Percentiles rank a stretch among this genome's conserved stretches.
Conservation (phyloP, 768 basidiomycete species). For the Boletus fagicola region DNA sequence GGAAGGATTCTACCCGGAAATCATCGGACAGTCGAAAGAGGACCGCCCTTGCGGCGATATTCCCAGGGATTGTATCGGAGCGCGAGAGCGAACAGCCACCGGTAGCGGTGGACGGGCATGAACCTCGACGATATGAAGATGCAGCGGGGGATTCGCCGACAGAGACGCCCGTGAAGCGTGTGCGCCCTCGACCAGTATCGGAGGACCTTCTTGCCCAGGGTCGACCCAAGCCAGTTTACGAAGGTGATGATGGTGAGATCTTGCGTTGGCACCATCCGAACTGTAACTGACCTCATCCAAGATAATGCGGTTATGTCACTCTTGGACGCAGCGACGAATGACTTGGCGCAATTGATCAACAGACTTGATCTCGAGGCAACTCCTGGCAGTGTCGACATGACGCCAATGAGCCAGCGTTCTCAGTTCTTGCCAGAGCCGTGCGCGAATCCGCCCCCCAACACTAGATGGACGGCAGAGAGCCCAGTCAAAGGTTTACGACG, state of each 20-base stretch:
- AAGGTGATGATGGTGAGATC: conserved; percentile 45
- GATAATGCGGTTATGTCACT: conserved; percentile 59
- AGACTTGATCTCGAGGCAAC: conserved; percentile 82
- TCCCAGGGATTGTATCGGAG: conserved; percentile 42
- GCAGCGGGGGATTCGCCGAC: neutral
- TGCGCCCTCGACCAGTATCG: conserved; percentile 56
- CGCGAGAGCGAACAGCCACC: conserved; percentile 6
- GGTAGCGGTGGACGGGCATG: conserved; percentile 44
- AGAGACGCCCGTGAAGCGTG: conserved; percentile 40
- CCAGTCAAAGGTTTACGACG: conserved; percentile 37
- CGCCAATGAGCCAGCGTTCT: conserved; percentile 38
- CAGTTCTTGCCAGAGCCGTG: conserved; percentile 16
- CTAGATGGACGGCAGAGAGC: conserved; percentile 31
- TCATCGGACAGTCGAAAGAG: conserved; percentile 52
- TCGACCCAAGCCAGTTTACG: conserved; percentile 49
- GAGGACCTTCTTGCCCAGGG: conserved; percentile 56
- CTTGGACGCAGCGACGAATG: conserved; percentile 77
- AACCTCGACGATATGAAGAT: neutral
- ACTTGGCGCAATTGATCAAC: conserved; percentile 74
- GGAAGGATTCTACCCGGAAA: conserved; percentile 39
- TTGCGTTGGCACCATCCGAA: neutral
- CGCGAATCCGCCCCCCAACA: conserved; percentile 35
- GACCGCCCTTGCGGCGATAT: conserved; percentile 56
- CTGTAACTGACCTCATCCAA: conserved; percentile 4
- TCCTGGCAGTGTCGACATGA: conserved; percentile 51